Evolutionary conservation across 768 basidiomycete genomes (phyloP), one percentile per base, ranked within the genome.

Genomic region (Royoungia palumana): DNA sequence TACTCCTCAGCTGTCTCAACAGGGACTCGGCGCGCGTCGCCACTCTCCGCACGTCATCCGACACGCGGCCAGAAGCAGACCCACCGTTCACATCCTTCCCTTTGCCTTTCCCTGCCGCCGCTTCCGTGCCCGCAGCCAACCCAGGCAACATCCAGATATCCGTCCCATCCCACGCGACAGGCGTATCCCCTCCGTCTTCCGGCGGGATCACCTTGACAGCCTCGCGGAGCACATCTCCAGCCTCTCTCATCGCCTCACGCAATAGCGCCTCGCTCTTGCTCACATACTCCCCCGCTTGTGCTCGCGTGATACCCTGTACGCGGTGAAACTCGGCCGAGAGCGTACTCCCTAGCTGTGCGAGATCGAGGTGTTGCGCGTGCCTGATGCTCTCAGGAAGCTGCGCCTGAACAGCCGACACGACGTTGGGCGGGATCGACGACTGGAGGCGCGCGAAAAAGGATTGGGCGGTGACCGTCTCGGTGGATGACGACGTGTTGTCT

Each of bases 161-260:
- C 27, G 83, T 71, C 1, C 91, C 93, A 64, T 94, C 93, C 91
- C 91, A 94, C 36, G 80, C 56, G 22, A 84, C 61, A 4, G 68
- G 62, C 27, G 59, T 54, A 2, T 68, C 60, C 38, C 52, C 41
- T 7, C 57, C 64, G 37, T 77, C 77, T 32, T 87, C 84, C 1
- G 94, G 94, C 0, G 94, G 94, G 13, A 97, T 75, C 43, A 96
- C 87, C 66, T 94, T 94, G 59, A 97, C 91, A 11, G 90, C 92
- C 42, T 97, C 94, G 44, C 78, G 82, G 10, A 94, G 71, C 14
- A 86, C 84, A 54, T 88, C 92, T 48, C 88, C 79, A 7, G 89
- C 87, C 59, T 90, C 89, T 59, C 82, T 85, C 58, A 89, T 77
- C 2, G 82, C 87, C 49, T 84, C 85, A 35, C 79, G 74, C 25